Evolutionary conservation across 352 stramenopile species (phyloP).

Genomic region (Globisporangium cystogenes): DNA sequence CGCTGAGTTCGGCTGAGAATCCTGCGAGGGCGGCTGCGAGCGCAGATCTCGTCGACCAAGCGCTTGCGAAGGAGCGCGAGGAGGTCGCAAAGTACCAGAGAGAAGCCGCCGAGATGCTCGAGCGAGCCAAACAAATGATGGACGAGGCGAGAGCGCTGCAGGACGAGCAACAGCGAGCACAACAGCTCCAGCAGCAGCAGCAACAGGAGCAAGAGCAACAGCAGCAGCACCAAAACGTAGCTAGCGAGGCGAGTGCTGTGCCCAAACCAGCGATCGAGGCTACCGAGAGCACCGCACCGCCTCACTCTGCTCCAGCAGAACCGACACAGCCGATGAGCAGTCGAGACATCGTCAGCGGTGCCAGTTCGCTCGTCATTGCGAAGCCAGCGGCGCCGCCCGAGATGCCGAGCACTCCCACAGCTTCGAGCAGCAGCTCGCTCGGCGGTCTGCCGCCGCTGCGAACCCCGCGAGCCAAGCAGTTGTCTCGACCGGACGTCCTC

Average conservation of each 20-base stretch:
- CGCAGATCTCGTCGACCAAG: constrained; percentile 5
- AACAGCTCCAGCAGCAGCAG: constrained; percentile 1
- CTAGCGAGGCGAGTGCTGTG: not conserved
- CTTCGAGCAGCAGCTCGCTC: not conserved
- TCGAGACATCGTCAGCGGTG: not conserved
- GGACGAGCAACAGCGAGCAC: constrained; percentile 19
- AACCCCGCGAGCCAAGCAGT: constrained; percentile 8
- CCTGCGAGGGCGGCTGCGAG: not conserved
- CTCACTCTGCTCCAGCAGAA: not conserved
- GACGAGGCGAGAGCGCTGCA: constrained; percentile 53
- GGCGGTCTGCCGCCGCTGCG: constrained; percentile 9
- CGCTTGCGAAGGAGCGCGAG: constrained; percentile 45
- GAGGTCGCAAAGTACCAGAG: constrained; percentile 58
- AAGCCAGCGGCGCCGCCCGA: not conserved
- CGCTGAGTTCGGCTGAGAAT: constrained; percentile 5
- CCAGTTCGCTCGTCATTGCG: too few species aligned
- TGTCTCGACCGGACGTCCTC: constrained; percentile 9
- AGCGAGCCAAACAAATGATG: constrained; percentile 67
- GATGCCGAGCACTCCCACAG: not conserved
- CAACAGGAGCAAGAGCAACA: constrained; percentile 4
- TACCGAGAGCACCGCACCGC: not conserved
- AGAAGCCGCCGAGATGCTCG: constrained; percentile 66
- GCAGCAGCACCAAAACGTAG: not conserved
- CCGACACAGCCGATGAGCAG: not conserved
- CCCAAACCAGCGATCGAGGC: not conserved